These are phyloP conservation scores for Aspergillus phoenicis DNA, from an alignment of 2,329 filamentous ascomycete species.

Conservation along the genomic window DNA sequence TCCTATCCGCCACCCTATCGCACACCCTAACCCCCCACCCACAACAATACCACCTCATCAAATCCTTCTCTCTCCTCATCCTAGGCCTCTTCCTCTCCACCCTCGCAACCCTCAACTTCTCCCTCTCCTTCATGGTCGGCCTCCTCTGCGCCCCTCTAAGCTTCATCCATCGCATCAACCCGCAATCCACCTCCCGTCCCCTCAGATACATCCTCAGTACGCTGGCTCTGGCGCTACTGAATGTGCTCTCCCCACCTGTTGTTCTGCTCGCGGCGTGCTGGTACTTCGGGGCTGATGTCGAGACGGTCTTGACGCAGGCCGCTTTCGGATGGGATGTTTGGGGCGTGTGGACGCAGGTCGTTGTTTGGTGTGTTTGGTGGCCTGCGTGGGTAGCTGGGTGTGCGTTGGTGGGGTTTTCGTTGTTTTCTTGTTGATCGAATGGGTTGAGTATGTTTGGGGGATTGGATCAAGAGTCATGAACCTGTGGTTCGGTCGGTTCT, in stretches of 20 bases:
- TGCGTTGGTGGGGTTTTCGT: slow-evolving; percentile 37
- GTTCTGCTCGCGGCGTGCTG: slow-evolving; percentile 55
- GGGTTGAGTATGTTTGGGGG: too few relatives aligned
- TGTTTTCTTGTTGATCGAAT: slow-evolving; percentile 26
- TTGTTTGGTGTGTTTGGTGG: slow-evolving; percentile 96
- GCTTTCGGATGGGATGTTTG: slow-evolving; percentile 88
- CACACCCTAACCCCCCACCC: slow-evolving; percentile 47
- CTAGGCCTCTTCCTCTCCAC: slow-evolving; percentile 90
- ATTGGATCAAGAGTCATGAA: too few relatives aligned
- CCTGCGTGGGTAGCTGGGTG: slow-evolving; percentile 77
- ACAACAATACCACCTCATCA: slow-evolving; percentile 77
- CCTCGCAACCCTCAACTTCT: slow-evolving; percentile 94
- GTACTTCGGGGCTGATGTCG: slow-evolving; percentile 54
- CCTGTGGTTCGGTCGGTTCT: too few relatives aligned
- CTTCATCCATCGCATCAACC: slow-evolving; percentile 57
- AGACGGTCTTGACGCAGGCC: slow-evolving; percentile 67
- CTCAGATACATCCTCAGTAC: slow-evolving; percentile 31
- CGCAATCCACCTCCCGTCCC: slow-evolving; percentile 19
- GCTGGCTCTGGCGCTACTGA: slow-evolving; percentile 56
- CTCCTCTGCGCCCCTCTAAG: slow-evolving; percentile 75
- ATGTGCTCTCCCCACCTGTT: slow-evolving; percentile 62
- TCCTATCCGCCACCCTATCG: slow-evolving; percentile 60
- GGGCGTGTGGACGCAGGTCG: slow-evolving; percentile 84
- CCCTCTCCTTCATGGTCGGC: slow-evolving; percentile 81
- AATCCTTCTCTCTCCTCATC: slow-evolving; percentile 88